Conservation (phyloP, 257 asterid species). For the Solanum gracilifrons region DNA sequence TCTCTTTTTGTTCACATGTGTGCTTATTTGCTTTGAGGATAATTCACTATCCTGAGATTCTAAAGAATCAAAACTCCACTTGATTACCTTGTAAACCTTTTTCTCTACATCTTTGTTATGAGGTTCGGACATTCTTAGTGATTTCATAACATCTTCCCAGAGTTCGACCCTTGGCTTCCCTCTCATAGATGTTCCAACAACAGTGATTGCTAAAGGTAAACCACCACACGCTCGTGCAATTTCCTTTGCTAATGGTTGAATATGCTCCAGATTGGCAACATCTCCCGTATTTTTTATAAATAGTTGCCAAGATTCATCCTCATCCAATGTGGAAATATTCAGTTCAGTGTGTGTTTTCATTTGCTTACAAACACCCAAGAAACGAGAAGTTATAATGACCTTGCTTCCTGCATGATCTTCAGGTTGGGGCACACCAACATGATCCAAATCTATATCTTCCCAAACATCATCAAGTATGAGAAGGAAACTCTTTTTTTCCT, state of each 20-base stretch:
- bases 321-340: background rate
- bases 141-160: background rate
- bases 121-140: conserved; percentile 3
- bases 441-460: background rate
- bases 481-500: background rate
- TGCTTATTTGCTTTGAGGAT: too few relatives aligned
- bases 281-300: background rate
- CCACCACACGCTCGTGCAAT: conserved; percentile 1
- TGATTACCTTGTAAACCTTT: background rate
- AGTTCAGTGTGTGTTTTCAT: background rate
- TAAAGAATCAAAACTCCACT: too few relatives aligned
- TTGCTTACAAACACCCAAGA: background rate
- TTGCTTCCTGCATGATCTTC: background rate
- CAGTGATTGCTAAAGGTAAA: conserved; percentile 2
- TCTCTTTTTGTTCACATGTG: too few relatives aligned
- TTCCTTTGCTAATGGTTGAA: background rate
- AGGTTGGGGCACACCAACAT: conserved; percentile 4
- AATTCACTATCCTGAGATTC: too few relatives aligned
- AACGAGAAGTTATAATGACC: background rate
- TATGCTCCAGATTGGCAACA: background rate
- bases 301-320: conserved; percentile 4
- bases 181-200: conserved; percentile 3
- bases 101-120: background rate
- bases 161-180: background rate
- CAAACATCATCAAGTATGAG: conserved; percentile 9